Percentiles rank a stretch among this genome's conserved stretches.
Evolutionary conservation across 2,329 filamentous ascomycete genomes (phyloP).

Genomic region (Neofusicoccum ribis): DNA sequence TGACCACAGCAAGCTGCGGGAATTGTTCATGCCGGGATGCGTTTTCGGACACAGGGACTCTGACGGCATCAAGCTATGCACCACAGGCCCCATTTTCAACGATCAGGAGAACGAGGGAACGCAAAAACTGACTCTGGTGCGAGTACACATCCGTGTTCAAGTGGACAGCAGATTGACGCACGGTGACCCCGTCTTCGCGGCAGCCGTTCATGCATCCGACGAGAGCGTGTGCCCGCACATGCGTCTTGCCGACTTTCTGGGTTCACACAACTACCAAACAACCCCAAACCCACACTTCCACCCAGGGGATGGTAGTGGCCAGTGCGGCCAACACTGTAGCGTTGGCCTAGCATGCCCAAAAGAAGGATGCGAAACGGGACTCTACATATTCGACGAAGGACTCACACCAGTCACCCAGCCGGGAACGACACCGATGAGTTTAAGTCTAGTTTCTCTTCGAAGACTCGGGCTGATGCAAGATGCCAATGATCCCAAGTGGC

Average conservation of each 20-base stretch:
- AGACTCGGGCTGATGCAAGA: not conserved
- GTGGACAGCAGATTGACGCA: too few relatives aligned
- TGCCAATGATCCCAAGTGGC: not conserved
- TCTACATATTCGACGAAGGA: not conserved
- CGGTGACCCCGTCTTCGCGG: not conserved
- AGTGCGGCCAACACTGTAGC: too few relatives aligned
- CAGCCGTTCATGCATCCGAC: not conserved
- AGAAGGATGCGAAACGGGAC: not conserved
- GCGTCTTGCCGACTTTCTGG: not conserved
- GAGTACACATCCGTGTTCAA: too few relatives aligned
- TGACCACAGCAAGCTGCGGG: not conserved
- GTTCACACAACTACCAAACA: not conserved
- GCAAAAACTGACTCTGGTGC: too few relatives aligned
- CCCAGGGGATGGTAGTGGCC: not conserved
- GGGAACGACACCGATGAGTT: too few relatives aligned
- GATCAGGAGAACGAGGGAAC: not conserved
- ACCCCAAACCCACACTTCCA: not conserved
- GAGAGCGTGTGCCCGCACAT: not conserved
- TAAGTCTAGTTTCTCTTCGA: not conserved
- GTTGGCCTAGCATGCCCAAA: not conserved
- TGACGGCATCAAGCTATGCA: too few relatives aligned
- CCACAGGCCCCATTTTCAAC: not conserved
- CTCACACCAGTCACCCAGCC: too few relatives aligned
- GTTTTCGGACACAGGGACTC: not conserved
- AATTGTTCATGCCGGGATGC: not conserved